phyloP scores from a whole-genome alignment of 257 asterid genomes.

The Salvia hispanica region DNA sequence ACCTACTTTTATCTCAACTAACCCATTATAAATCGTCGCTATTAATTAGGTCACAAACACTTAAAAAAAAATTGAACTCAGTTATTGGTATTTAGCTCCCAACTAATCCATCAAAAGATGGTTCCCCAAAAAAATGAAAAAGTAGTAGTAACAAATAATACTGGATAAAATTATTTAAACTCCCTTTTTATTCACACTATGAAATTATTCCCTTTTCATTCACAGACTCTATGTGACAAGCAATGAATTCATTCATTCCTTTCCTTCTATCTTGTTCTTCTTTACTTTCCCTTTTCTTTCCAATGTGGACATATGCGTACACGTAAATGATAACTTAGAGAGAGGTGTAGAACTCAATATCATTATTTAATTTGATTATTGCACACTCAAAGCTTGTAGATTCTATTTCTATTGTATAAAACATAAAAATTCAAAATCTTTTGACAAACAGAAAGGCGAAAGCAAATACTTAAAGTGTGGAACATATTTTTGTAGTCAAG shows the following conservation, averaged over 20 bases:
- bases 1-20: not conserved
- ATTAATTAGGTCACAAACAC: not conserved
- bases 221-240: not conserved
- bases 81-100: not conserved
- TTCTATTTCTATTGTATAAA: no score
- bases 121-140: no score
- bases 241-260: not conserved
- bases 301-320: not conserved
- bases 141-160: no score
- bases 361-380: no score
- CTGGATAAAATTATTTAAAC: no score
- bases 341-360: no score
- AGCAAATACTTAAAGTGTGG: not conserved
- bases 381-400: not conserved
- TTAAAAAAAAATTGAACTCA: not conserved
- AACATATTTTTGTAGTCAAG: not conserved
- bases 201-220: not conserved
- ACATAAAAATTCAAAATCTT: no score
- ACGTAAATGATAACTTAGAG: not conserved
- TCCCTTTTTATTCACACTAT: not conserved
- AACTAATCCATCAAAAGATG: not conserved
- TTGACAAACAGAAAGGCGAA: not conserved
- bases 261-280: not conserved
- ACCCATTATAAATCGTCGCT: not conserved
- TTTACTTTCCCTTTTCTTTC: not conserved